Evolutionary conservation across 306 rosid genomes (phyloP).

Genomic region (Gastrolobium bilobum): DNA sequence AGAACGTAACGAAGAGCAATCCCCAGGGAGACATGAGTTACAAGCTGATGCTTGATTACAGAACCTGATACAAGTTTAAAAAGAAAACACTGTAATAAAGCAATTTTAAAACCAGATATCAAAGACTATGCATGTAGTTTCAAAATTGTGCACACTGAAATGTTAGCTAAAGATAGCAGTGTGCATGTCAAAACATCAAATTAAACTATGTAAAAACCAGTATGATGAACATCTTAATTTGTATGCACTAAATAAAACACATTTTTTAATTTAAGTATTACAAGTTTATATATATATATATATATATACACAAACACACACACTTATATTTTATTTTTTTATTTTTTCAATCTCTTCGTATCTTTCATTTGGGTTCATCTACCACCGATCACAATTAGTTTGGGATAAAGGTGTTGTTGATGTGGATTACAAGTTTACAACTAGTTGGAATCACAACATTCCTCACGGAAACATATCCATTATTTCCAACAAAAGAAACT

Average conservation of each 20-base stretch:
- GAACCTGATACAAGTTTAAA: conserved; percentile 67
- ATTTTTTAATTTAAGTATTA: background rate
- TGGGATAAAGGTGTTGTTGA: too few relatives aligned
- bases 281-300: background rate
- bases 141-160: background rate
- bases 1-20: conserved; percentile 95
- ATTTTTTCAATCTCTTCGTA: too few relatives aligned
- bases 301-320: too few relatives aligned
- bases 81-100: conserved; percentile 12
- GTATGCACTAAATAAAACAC: background rate
- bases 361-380: too few relatives aligned
- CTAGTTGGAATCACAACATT: conserved; percentile 12
- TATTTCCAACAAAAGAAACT: background rate
- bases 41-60: conserved; percentile 93
- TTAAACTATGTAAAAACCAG: conserved; percentile 15
- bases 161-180: background rate
- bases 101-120: background rate
- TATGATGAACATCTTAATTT: background rate
- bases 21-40: conserved; percentile 92
- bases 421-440: background rate
- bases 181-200: conserved; percentile 25
- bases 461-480: conserved; percentile 12
- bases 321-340: too few relatives aligned
- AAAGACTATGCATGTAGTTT: background rate
- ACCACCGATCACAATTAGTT: too few relatives aligned